A percentile compares a stretch with the other conserved stretches of the same genome.
These are phyloP conservation scores for Ceratobasidium sp. DNA, from an alignment of 1,284 basidiomycete species.

Conservation along the genomic window DNA sequence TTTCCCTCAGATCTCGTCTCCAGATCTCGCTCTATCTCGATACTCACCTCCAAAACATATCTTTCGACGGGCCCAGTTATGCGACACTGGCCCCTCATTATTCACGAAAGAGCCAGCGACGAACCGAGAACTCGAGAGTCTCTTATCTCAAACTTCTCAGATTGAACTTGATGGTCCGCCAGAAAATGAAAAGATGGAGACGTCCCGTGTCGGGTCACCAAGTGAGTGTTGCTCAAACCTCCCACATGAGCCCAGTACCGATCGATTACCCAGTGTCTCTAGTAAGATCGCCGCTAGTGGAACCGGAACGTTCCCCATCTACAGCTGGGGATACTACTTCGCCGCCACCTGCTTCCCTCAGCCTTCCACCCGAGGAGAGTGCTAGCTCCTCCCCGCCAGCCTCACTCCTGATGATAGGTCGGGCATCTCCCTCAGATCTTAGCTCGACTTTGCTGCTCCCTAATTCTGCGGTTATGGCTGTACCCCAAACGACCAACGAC, in stretches of 20 bases:
- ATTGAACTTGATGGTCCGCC: background rate
- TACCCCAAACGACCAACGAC: background rate
- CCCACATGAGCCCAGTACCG: background rate
- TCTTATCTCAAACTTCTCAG: background rate
- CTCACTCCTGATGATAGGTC: background rate
- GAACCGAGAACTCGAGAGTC: background rate
- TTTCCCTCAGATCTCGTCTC: slow-evolving; percentile 7
- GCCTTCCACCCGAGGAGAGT: background rate
- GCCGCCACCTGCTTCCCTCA: background rate
- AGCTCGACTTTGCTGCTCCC: background rate
- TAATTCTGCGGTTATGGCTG: background rate
- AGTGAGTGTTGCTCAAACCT: background rate
- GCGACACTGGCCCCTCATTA: background rate
- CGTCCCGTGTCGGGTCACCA: background rate
- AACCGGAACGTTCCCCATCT: background rate
- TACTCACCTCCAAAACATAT: slow-evolving; percentile 33
- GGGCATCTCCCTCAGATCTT: background rate
- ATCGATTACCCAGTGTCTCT: background rate
- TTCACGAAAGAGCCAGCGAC: background rate
- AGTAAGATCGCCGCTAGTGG: background rate
- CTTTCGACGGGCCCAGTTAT: background rate
- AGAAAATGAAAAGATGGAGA: background rate
- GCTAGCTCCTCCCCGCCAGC: background rate
- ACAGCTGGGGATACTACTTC: too few species aligned
- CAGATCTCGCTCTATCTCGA: background rate